Evolutionary conservation across 2,329 filamentous ascomycete species (phyloP).

Genomic region (Colletotrichum tropicicola): DNA sequence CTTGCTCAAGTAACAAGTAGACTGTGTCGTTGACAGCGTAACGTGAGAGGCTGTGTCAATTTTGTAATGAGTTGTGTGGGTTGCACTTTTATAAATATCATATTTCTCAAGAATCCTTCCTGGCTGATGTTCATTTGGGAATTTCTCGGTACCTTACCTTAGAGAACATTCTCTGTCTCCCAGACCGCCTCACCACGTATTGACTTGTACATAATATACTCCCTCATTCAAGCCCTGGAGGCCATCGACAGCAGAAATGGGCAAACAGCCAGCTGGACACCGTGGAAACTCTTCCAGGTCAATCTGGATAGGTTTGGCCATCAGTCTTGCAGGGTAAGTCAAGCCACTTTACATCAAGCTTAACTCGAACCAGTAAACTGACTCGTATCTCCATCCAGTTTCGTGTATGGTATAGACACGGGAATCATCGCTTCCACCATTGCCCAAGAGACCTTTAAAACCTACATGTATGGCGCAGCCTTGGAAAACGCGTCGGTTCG

Average conservation of each 20-base stretch:
- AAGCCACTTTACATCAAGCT: not conserved
- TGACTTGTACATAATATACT: not conserved
- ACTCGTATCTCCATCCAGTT: not conserved
- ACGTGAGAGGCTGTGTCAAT: too few relatives aligned
- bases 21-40: not conserved
- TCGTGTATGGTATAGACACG: not conserved
- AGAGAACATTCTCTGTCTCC: too few relatives aligned
- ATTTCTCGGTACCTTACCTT: too few relatives aligned
- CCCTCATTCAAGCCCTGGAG: too few relatives aligned
- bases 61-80: not conserved
- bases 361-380: not conserved
- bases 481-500: constrained; percentile 2
- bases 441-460: constrained; percentile 26
- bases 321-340: constrained; percentile 24
- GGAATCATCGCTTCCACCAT: constrained; percentile 28
- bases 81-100: not conserved
- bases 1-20: not conserved
- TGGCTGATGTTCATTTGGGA: too few relatives aligned
- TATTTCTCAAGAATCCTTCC: too few relatives aligned
- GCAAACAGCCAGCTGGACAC: constrained; percentile 6
- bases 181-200: too few relatives aligned
- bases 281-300: constrained; percentile 21
- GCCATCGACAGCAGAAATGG: not conserved
- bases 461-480: constrained; percentile 24
- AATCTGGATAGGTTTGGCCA: constrained; percentile 1